Percentiles rank a stretch among this genome's conserved stretches.
phyloP scores from a whole-genome alignment of 305 asterid species.

The Fraxinus sp. region DNA sequence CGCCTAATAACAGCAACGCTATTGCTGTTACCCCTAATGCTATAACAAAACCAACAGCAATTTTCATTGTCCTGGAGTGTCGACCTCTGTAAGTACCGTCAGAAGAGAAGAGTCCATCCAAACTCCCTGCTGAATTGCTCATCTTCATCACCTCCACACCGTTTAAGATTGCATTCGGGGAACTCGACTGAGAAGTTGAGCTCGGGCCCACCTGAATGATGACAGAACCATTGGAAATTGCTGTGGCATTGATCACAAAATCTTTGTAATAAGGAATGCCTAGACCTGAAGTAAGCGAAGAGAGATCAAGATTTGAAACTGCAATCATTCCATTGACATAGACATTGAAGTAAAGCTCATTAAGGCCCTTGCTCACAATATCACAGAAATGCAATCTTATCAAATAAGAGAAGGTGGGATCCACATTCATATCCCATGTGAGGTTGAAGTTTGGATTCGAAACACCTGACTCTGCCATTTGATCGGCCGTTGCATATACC shows the following conservation, averaged over 20 bases:
- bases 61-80: conserved; percentile 35
- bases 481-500: conserved; percentile 71
- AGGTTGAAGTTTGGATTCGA: conserved; percentile 68
- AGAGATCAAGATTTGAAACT: conserved; percentile 68
- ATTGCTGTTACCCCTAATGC: conserved; percentile 41
- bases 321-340: conserved; percentile 61
- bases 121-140: conserved; percentile 74
- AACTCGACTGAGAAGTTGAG: conserved; percentile 37
- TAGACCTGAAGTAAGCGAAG: conserved; percentile 65
- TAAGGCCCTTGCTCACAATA: conserved; percentile 63
- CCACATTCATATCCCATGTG: conserved; percentile 74
- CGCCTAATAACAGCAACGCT: conserved; percentile 32
- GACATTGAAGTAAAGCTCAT: conserved; percentile 87
- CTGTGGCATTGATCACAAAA: conserved; percentile 67
- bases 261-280: conserved; percentile 73
- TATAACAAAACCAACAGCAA: conserved; percentile 48
- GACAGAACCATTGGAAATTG: conserved; percentile 49
- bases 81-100: conserved; percentile 26
- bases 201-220: conserved; percentile 70
- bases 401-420: conserved; percentile 71
- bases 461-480: conserved; percentile 71
- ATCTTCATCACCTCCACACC: conserved; percentile 89
- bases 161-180: conserved; percentile 73
- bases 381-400: conserved; percentile 88
- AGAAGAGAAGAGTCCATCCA: conserved; percentile 76